Conservation (phyloP, 768 basidiomycete genomes). For the Gloeophyllum trabeum region DNA sequence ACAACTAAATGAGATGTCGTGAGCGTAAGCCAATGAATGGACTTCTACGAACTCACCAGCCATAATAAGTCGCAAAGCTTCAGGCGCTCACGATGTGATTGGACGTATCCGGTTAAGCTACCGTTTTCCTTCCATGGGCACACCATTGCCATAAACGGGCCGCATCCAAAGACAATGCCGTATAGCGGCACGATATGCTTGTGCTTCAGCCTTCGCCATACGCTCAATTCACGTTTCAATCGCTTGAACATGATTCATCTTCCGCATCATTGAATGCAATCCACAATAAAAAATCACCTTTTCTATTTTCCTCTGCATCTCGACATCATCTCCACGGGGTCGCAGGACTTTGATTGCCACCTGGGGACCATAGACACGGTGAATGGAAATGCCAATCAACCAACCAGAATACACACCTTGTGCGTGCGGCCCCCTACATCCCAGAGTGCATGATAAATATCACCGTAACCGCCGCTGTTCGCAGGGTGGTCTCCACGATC, state of each 20-base stretch:
- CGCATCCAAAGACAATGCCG: constrained; percentile 18
- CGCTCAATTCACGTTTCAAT: constrained; percentile 1
- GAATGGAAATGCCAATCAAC: background rate
- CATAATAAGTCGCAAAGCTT: constrained; percentile 7
- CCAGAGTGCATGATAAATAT: no score
- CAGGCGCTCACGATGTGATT: constrained; percentile 7
- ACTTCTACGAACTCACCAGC: constrained; percentile 8
- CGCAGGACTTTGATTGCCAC: background rate
- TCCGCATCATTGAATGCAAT: background rate
- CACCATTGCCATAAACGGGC: constrained; percentile 19
- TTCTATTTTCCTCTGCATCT: background rate
- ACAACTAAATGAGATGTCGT: background rate
- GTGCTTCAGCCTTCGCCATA: constrained; percentile 12
- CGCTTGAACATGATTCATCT: background rate
- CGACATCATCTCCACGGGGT: background rate
- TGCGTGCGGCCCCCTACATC: background rate
- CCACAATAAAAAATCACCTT: background rate
- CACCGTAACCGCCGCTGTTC: background rate
- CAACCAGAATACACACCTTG: background rate
- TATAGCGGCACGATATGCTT: constrained; percentile 16
- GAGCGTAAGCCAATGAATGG: background rate
- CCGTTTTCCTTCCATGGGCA: constrained; percentile 23
- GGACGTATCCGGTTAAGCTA: constrained; percentile 14
- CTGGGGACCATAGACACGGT: background rate
- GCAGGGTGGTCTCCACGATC: background rate